Evolutionary conservation across 768 basidiomycete species (phyloP).

Genomic region (Pisolithus marmoratus): DNA sequence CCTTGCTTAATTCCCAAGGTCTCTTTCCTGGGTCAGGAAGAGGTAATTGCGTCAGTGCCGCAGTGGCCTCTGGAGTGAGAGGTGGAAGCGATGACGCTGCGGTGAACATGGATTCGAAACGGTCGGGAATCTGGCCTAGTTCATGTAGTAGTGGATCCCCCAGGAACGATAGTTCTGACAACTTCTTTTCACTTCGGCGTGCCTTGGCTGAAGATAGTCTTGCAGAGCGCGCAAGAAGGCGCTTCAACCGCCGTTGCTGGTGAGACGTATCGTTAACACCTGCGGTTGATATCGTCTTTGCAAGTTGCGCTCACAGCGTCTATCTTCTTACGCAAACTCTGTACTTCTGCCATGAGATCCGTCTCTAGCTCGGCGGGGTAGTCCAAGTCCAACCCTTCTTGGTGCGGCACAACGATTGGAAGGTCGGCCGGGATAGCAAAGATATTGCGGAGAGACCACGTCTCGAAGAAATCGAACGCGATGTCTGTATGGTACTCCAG

Average conservation of each 20-base stretch:
- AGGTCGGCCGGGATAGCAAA: slow-evolving; percentile 70
- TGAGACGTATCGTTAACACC: slow-evolving; percentile 1
- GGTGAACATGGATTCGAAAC: slow-evolving; percentile 41
- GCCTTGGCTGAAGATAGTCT: slow-evolving; percentile 42
- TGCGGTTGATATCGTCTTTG: slow-evolving; percentile 3
- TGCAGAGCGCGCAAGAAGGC: slow-evolving; percentile 49
- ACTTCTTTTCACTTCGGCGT: slow-evolving; percentile 39
- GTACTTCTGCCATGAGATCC: slow-evolving; percentile 61
- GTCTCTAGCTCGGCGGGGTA: slow-evolving; percentile 51
- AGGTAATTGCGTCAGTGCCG: slow-evolving; percentile 27
- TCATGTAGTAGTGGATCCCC: slow-evolving; percentile 32
- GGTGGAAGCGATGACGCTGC: slow-evolving; percentile 46
- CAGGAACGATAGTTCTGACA: slow-evolving; percentile 41
- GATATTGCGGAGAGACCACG: slow-evolving; percentile 84
- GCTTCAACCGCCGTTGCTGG: slow-evolving; percentile 65
- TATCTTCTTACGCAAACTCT: slow-evolving; percentile 58
- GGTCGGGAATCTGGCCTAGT: slow-evolving; percentile 35
- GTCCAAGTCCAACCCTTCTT: slow-evolving; percentile 64
- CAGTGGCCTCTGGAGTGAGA: slow-evolving; percentile 34
- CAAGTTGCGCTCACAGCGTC: slow-evolving; percentile 53
- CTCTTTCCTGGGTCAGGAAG: slow-evolving; percentile 58
- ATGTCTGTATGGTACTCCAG: slow-evolving; percentile 85
- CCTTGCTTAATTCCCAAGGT: slow-evolving; percentile 70
- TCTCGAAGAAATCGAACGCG: slow-evolving; percentile 89
- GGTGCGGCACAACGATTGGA: slow-evolving; percentile 71